Evolutionary conservation across 2,329 filamentous ascomycete genomes (phyloP).

Genomic region (Talaromyces sp.): DNA sequence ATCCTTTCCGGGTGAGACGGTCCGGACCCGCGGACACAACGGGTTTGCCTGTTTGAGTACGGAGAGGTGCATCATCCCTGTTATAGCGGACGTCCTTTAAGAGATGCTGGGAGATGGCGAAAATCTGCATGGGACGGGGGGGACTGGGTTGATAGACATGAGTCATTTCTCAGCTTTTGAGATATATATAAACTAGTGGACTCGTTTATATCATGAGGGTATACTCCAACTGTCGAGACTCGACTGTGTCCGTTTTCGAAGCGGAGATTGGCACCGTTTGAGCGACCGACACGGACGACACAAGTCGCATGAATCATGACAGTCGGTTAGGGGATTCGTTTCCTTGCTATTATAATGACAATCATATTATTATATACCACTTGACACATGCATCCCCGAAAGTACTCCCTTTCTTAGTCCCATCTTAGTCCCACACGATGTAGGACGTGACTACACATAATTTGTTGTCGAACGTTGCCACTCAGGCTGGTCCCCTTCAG

Average conservation of each 20-base stretch:
- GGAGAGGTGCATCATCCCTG: not conserved
- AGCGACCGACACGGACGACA: not conserved
- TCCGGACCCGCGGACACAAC: not conserved
- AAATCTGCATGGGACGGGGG: not conserved
- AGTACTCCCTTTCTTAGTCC: not conserved
- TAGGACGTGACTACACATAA: too few relatives aligned
- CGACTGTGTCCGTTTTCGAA: not conserved
- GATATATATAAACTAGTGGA: not conserved
- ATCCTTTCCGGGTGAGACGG: not conserved
- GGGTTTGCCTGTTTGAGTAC: not conserved
- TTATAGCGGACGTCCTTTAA: not conserved
- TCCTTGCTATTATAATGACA: not conserved
- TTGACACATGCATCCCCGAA: not conserved
- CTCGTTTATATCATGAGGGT: not conserved
- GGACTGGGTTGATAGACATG: not conserved
- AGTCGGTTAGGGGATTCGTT: not conserved
- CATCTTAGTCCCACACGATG: not conserved
- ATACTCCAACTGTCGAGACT: too few relatives aligned
- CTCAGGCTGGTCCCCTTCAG: too few relatives aligned
- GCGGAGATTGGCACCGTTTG: not conserved
- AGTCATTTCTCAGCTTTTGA: not conserved
- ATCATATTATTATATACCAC: not conserved
- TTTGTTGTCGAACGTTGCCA: too few relatives aligned
- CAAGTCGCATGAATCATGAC: not conserved
- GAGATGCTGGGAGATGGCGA: not conserved